phyloP scores from a whole-genome alignment of 2,329 filamentous ascomycete genomes.

The Amauroascus verrucosus region DNA sequence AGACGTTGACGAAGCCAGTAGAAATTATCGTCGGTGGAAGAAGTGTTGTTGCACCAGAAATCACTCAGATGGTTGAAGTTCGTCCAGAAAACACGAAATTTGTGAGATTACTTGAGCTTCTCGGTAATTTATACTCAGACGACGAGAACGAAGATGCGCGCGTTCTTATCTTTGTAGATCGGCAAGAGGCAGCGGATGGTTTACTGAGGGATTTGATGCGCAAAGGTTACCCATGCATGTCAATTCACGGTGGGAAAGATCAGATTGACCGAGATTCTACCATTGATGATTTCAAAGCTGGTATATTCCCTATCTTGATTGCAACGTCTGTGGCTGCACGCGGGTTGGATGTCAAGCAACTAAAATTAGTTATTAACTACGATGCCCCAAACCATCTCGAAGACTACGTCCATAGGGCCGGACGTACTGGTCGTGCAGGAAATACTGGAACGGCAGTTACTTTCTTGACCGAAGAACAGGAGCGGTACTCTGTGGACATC shows the following conservation, averaged over 20 bases:
- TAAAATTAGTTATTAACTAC: conserved; percentile 93
- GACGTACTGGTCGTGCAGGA: conserved; percentile 85
- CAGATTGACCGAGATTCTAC: conserved; percentile 88
- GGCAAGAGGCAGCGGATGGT: conserved; percentile 80
- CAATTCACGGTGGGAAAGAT: conserved; percentile 87
- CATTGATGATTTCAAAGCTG: conserved; percentile 86
- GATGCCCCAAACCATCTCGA: conserved; percentile 90
- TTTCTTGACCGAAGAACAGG: conserved; percentile 83
- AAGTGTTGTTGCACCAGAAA: conserved; percentile 58
- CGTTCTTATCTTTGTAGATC: conserved; percentile 81
- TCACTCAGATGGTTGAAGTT: conserved; percentile 86
- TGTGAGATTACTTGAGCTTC: conserved; percentile 66
- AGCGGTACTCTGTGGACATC: conserved; percentile 79
- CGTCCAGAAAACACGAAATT: conserved; percentile 77
- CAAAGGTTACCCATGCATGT: conserved; percentile 84
- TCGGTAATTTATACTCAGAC: conserved; percentile 66
- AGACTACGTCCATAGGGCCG: conserved; percentile 91
- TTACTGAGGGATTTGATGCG: conserved; percentile 66
- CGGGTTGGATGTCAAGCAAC: conserved; percentile 88
- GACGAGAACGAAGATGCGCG: conserved; percentile 80
- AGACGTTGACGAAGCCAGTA: conserved; percentile 72
- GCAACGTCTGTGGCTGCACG: conserved; percentile 93
- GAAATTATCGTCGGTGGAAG: conserved; percentile 87
- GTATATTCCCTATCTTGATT: conserved; percentile 78
- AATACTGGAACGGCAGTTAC: conserved; percentile 93